These are phyloP conservation scores for Elongisporangium prolatum DNA, from an alignment of 352 stramenopile genomes.

Conservation along the genomic window DNA sequence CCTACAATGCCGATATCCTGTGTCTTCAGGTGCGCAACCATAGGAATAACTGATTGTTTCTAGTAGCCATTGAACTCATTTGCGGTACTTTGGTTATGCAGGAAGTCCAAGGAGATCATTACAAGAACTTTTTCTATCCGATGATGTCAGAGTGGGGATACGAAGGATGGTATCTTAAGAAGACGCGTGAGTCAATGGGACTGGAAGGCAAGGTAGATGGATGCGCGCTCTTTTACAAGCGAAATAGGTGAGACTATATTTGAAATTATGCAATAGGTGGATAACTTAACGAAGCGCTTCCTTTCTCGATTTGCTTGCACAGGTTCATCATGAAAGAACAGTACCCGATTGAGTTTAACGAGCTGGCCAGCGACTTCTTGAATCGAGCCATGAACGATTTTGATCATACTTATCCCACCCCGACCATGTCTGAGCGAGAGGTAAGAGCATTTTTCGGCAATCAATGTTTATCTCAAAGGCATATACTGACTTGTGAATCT, in stretches of 20 bases:
- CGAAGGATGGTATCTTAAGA: slow-evolving; percentile 98
- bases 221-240: slow-evolving; percentile 98
- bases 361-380: slow-evolving; percentile 79
- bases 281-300: not conserved
- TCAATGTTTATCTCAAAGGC: not conserved
- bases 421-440: slow-evolving; percentile 56
- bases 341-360: slow-evolving; percentile 98
- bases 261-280: no score
- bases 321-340: slow-evolving; percentile 87
- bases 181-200: slow-evolving; percentile 97
- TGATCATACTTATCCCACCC: slow-evolving; percentile 68
- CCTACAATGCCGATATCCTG: slow-evolving; percentile 94
- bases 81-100: slow-evolving; percentile 27
- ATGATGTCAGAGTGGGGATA: slow-evolving; percentile 95
- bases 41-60: not conserved
- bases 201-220: slow-evolving; percentile 97
- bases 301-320: not conserved
- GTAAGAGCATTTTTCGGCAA: slow-evolving; percentile 11
- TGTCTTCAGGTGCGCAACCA: slow-evolving; percentile 80
- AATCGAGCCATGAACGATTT: slow-evolving; percentile 66
- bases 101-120: slow-evolving; percentile 99
- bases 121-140: slow-evolving; percentile 95
- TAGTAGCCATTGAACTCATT: slow-evolving; percentile 5
- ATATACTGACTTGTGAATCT: not conserved
- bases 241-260: slow-evolving; percentile 83